These are phyloP conservation scores for Eremothecium cymbalariae DNA, from an alignment of 1,139 yeast species.

Conservation along the genomic window DNA sequence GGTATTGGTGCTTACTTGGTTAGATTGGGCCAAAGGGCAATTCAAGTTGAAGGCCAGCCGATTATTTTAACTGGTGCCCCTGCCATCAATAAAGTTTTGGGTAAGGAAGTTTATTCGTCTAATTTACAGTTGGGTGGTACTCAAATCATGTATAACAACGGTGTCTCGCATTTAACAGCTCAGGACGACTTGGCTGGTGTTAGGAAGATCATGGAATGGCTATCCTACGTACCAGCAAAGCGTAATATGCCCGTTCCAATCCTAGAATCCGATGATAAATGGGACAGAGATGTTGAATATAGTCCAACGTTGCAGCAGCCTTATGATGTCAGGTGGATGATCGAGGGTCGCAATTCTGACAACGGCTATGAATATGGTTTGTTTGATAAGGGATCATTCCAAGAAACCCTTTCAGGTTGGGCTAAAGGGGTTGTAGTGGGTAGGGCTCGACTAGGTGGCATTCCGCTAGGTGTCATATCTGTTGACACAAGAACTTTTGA, in stretches of 20 bases:
- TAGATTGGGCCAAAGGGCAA: conserved; percentile 96
- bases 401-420: conserved; percentile 97
- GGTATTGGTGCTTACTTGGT: conserved; percentile 99
- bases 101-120: conserved; percentile 94
- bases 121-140: conserved; percentile 98
- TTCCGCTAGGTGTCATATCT: conserved; percentile 95
- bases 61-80: conserved; percentile 98
- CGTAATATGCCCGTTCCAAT: conserved; percentile 90
- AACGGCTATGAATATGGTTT: conserved; percentile 79
- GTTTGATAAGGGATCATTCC: conserved; percentile 88
- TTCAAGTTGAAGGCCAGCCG: conserved; percentile 98
- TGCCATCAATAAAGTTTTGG: conserved; percentile 90
- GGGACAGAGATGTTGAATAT: conserved; percentile 91
- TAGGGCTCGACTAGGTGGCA: conserved; percentile 97
- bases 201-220: conserved; percentile 88
- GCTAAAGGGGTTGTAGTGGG: conserved; percentile 98
- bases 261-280: conserved; percentile 66
- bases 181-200: conserved; percentile 95
- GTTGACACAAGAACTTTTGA: conserved; percentile 90
- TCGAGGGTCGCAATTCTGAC: conserved; percentile 66
- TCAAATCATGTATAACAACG: conserved; percentile 95
- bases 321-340: conserved; percentile 93
- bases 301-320: conserved; percentile 64
- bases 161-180: conserved; percentile 96
- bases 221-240: conserved; percentile 90